Conservation (phyloP, 768 basidiomycete genomes). For the Podaxis mareebaensis region DNA sequence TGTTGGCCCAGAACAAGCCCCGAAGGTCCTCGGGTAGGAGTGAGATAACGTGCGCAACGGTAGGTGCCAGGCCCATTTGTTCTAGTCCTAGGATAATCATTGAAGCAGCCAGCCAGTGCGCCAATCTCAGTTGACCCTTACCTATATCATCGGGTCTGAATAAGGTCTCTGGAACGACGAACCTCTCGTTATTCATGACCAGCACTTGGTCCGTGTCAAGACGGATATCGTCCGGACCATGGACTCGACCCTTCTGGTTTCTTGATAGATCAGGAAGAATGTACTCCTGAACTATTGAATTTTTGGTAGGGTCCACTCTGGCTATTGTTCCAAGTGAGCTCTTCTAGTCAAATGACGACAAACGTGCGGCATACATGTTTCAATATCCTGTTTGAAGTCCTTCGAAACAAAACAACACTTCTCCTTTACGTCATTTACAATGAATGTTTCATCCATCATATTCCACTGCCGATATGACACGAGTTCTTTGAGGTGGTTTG, state of each 20-base stretch:
- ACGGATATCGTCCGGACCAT: conserved; percentile 51
- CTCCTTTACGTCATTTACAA: conserved; percentile 93
- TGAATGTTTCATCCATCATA: conserved; percentile 96
- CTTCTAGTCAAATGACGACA: conserved; percentile 11
- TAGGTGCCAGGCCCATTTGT: conserved; percentile 77
- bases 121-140: conserved; percentile 32
- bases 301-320: conserved; percentile 57
- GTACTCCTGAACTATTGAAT: conserved; percentile 83
- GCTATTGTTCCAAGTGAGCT: conserved; percentile 19
- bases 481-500: conserved; percentile 92
- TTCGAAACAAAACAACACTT: conserved; percentile 83
- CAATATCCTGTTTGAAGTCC: conserved; percentile 71
- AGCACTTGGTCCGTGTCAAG: conserved; percentile 68
- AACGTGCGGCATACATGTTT: conserved; percentile 52
- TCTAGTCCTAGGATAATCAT: conserved; percentile 54
- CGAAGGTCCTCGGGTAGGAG: conserved; percentile 78
- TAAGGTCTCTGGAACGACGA: conserved; percentile 88
- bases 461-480: conserved; percentile 97
- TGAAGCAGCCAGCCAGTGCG: conserved; percentile 1
- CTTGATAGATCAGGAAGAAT: conserved; percentile 85
- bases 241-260: conserved; percentile 60
- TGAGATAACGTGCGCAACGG: conserved; percentile 75
- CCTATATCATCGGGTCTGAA: conserved; percentile 92
- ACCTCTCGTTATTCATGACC: conserved; percentile 88
- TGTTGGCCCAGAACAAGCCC: conserved; percentile 96